Conservation (phyloP, 345 rosid species). For the Populus nigra region DNA sequence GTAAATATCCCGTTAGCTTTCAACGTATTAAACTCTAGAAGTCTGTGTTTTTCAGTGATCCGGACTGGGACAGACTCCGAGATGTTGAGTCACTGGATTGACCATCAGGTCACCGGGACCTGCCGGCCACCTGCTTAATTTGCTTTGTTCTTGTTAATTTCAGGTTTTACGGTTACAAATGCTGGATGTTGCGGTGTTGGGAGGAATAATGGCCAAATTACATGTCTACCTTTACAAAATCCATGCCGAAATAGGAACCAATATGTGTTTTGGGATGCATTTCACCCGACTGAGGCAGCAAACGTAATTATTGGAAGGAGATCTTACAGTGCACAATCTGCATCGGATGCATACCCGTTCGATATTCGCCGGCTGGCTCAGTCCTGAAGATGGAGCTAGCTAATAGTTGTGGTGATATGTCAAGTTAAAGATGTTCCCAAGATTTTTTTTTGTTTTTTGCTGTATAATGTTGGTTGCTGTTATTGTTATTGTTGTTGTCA, state of each 20-base stretch:
- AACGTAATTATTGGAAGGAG: constrained; percentile 30
- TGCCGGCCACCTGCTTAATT: neutral
- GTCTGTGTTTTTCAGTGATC: too few species aligned
- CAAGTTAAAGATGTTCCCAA: neutral
- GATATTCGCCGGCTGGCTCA: constrained; percentile 29
- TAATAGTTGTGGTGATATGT: neutral
- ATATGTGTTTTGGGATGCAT: constrained; percentile 41
- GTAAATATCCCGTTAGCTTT: neutral
- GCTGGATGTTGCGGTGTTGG: constrained; percentile 39
- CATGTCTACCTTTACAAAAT: constrained; percentile 39
- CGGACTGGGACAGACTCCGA: too few species aligned
- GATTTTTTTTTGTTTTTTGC: neutral
- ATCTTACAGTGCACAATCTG: constrained; percentile 29
- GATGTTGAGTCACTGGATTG: too few species aligned
- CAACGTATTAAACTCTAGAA: too few species aligned
- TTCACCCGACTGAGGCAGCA: constrained; percentile 47
- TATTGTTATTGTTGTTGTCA: neutral
- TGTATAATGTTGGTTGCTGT: neutral
- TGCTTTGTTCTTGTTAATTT: neutral
- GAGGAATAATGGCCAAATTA: constrained; percentile 38
- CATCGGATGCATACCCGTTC: constrained; percentile 28
- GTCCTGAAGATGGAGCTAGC: constrained; percentile 5
- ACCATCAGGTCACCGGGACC: too few species aligned
- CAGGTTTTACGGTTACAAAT: constrained; percentile 37
- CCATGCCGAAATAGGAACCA: constrained; percentile 34